These are phyloP conservation scores for Penicillium brasilianum DNA, from an alignment of 2,329 filamentous ascomycete genomes.

Conservation along the genomic window DNA sequence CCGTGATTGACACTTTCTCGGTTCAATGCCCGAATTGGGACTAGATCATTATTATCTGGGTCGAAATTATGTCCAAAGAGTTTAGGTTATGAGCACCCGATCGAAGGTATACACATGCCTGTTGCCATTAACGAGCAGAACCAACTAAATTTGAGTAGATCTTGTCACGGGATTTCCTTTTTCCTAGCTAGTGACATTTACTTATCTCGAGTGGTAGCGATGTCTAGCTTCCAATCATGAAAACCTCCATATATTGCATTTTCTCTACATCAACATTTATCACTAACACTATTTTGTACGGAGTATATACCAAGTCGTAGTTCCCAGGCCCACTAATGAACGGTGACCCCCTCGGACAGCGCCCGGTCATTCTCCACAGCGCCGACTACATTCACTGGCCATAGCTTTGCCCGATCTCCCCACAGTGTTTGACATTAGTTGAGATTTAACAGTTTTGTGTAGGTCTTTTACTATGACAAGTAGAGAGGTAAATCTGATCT, in stretches of 20 bases:
- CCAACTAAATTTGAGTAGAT: not conserved
- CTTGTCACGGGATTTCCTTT: not conserved
- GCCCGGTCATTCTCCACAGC: too few relatives aligned
- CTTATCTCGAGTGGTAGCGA: not conserved
- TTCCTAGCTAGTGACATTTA: not conserved
- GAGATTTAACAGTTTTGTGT: too few relatives aligned
- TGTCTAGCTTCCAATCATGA: not conserved
- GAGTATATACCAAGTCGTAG: too few relatives aligned
- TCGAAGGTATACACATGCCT: not conserved
- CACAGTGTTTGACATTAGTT: too few relatives aligned
- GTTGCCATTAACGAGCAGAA: not conserved
- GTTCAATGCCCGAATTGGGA: not conserved
- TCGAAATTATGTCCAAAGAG: not conserved
- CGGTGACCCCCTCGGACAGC: too few relatives aligned
- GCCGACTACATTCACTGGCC: too few relatives aligned
- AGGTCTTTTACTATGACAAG: too few relatives aligned
- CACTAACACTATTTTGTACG: not conserved
- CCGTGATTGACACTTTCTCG: not conserved
- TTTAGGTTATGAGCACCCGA: not conserved
- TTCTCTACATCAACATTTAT: not conserved
- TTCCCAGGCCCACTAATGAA: too few relatives aligned
- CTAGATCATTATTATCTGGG: not conserved
- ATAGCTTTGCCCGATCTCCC: too few relatives aligned
- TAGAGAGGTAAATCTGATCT: too few relatives aligned
- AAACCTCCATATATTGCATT: not conserved